Conservation (phyloP, 192 early-diverging fungal genomes). For the Coemansia sp. region DNA sequence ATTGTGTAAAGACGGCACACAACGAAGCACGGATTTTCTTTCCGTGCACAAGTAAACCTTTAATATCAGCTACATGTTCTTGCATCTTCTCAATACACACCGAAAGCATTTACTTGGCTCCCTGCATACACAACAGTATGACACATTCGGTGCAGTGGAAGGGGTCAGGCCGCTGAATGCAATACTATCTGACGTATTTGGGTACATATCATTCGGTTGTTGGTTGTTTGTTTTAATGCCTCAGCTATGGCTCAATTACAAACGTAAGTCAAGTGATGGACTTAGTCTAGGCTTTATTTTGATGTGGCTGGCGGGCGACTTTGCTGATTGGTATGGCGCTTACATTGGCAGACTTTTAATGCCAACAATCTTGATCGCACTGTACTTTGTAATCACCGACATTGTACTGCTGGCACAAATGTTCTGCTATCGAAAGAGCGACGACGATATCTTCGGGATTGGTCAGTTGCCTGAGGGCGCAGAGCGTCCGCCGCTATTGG, state of each 20-base stretch:
- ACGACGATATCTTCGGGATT: constrained; percentile 36
- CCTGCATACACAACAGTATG: constrained; percentile 19
- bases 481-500: constrained; percentile 44
- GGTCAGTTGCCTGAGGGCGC: constrained; percentile 42
- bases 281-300: constrained; percentile 47
- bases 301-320: constrained; percentile 52
- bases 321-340: constrained; percentile 51
- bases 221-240: constrained; percentile 45
- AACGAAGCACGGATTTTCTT: neutral
- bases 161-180: constrained; percentile 13
- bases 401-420: constrained; percentile 66
- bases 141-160: neutral
- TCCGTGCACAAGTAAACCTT: neutral
- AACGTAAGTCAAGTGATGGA: constrained; percentile 51
- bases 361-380: constrained; percentile 63
- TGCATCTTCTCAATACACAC: constrained; percentile 20
- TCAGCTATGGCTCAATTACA: constrained; percentile 50
- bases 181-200: constrained; percentile 41
- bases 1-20: neutral
- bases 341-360: constrained; percentile 43
- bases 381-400: constrained; percentile 75
- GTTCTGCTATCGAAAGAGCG: constrained; percentile 59
- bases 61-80: constrained; percentile 18
- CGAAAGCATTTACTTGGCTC: constrained; percentile 27
- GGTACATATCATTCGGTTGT: constrained; percentile 43